A percentile compares a stretch with the other conserved stretches of the same genome.
Evolutionary conservation across 768 basidiomycete genomes (phyloP).

Genomic region (Lentinula raphanica): DNA sequence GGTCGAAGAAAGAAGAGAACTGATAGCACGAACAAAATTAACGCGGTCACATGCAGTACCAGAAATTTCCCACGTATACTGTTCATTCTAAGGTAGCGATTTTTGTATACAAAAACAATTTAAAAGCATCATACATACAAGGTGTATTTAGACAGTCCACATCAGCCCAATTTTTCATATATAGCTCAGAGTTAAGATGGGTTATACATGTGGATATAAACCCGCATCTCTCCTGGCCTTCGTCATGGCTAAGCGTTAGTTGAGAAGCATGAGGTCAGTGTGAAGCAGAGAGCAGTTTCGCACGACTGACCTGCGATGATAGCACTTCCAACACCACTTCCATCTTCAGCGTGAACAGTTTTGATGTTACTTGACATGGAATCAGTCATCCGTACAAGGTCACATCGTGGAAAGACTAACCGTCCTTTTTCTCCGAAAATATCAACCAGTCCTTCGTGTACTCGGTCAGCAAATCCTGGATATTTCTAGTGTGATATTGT

Average conservation of each 20-base stretch:
- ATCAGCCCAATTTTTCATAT: not conserved
- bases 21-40: not conserved
- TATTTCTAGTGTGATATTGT: slow-evolving; percentile 69
- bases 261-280: not conserved
- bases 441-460: slow-evolving; percentile 89
- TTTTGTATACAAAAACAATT: not conserved
- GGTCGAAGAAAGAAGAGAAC: not conserved
- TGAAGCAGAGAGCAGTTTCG: not conserved
- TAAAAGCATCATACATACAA: not conserved
- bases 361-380: slow-evolving; percentile 49
- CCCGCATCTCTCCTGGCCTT: slow-evolving; percentile 58
- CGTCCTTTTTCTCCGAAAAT: slow-evolving; percentile 95
- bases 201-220: slow-evolving; percentile 34
- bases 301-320: slow-evolving; percentile 76
- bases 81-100: slow-evolving; percentile 4
- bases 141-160: not conserved
- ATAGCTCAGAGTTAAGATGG: slow-evolving; percentile 20
- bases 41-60: not conserved
- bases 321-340: slow-evolving; percentile 92
- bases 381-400: not conserved
- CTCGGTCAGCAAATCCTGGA: slow-evolving; percentile 87
- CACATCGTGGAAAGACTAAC: slow-evolving; percentile 37
- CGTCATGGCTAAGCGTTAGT: slow-evolving; percentile 56
- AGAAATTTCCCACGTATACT: not conserved
- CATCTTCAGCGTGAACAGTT: slow-evolving; percentile 84